Evolutionary conservation across 2,329 filamentous ascomycete genomes (phyloP).

Genomic region (Cladophialophora exuberans): DNA sequence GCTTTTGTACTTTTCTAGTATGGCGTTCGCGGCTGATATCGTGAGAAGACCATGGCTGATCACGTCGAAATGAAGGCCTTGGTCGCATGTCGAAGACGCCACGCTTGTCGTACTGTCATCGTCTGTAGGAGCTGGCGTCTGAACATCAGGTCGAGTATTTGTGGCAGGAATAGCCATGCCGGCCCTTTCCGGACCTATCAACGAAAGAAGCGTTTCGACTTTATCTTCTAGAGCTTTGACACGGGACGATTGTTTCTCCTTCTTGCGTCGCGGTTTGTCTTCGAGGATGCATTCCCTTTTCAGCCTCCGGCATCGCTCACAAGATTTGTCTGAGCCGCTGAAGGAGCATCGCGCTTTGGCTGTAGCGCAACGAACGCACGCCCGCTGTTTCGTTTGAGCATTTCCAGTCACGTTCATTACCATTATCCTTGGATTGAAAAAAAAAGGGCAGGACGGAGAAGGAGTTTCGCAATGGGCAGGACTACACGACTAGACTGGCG

Average conservation of each 20-base stretch:
- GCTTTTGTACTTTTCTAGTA: slow-evolving; percentile 4
- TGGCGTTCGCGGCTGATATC: not conserved
- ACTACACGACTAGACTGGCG: no score
- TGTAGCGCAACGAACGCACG: slow-evolving; percentile 10
- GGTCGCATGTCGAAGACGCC: not conserved
- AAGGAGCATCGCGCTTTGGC: slow-evolving; percentile 15
- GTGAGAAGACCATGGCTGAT: not conserved
- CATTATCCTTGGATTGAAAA: not conserved
- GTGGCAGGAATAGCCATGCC: not conserved
- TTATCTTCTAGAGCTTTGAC: slow-evolving; percentile 19
- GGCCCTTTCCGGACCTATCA: slow-evolving; percentile 3
- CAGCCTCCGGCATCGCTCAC: slow-evolving; percentile 15
- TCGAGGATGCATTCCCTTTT: slow-evolving; percentile 13
- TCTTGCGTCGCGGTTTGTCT: slow-evolving; percentile 8
- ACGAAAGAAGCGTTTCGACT: slow-evolving; percentile 6
- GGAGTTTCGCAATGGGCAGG: no score
- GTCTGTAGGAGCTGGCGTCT: no score
- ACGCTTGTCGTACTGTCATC: not conserved
- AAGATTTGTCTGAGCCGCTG: not conserved
- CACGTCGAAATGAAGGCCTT: slow-evolving; percentile 4
- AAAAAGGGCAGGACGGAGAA: not conserved
- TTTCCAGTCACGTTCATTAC: slow-evolving; percentile 10
- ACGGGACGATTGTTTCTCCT: slow-evolving; percentile 13
- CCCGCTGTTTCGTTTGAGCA: slow-evolving; percentile 5
- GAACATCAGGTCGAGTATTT: no score